Conservation (phyloP, 2,329 filamentous ascomycete species). For the Pyrenochaeta sp. region DNA sequence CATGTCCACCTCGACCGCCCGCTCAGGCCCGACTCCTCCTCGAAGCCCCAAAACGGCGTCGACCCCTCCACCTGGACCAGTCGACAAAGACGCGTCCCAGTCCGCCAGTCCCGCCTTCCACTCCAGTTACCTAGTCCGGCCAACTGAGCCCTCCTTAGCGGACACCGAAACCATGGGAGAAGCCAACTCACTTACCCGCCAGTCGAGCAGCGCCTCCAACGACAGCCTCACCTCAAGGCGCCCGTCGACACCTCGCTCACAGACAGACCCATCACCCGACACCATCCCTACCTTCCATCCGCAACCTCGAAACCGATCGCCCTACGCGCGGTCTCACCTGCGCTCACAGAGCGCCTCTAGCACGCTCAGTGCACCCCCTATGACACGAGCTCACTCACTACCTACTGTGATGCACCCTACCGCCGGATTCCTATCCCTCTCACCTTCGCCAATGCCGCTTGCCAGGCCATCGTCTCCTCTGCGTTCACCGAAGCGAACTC, state of each 20-base stretch:
- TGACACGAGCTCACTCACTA: constrained; percentile 59
- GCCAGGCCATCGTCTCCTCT: constrained; percentile 50
- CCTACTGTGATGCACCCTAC: constrained; percentile 51
- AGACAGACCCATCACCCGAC: constrained; percentile 49
- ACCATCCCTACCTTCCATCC: constrained; percentile 34
- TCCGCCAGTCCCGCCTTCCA: constrained; percentile 3
- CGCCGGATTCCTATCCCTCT: constrained; percentile 42
- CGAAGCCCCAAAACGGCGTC: constrained; percentile 12
- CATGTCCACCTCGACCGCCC: constrained; percentile 17
- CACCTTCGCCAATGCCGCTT: constrained; percentile 39
- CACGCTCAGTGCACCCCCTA: constrained; percentile 53
- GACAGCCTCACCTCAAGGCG: constrained; percentile 32
- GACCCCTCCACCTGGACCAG: constrained; percentile 3
- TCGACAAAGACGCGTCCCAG: constrained; percentile 3
- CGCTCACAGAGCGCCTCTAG: constrained; percentile 55
- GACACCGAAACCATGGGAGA: constrained; percentile 33
- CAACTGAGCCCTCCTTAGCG: constrained; percentile 7
- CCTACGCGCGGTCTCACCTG: constrained; percentile 56
- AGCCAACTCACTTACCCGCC: constrained; percentile 27
- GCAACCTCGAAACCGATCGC: constrained; percentile 56
- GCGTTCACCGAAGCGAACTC: constrained; percentile 54
- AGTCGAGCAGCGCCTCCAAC: constrained; percentile 34
- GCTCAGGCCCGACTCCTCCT: constrained; percentile 11
- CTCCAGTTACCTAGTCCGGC: constrained; percentile 2
- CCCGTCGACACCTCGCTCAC: constrained; percentile 47